Conservation (phyloP, 805 yeast genomes). For the Metschnikowia sp. region DNA sequence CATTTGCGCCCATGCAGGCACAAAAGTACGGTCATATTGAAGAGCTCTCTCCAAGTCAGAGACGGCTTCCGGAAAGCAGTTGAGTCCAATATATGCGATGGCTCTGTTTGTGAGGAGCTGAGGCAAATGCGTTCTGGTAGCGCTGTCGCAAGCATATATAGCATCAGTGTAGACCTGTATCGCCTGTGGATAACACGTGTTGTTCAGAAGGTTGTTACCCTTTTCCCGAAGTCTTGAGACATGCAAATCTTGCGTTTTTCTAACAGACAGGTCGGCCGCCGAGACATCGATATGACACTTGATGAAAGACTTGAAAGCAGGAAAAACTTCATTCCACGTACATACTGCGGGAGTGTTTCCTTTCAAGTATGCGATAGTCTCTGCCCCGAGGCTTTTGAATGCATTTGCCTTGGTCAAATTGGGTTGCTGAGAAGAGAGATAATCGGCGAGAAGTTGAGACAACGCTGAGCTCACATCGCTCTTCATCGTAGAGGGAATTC, state of each 20-base stretch:
- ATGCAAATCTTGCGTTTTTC: background rate
- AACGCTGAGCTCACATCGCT: background rate
- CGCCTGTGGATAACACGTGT: conserved; percentile 37
- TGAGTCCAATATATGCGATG: conserved; percentile 39
- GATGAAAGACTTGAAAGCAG: conserved; percentile 8
- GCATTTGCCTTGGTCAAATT: conserved; percentile 4
- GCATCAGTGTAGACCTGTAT: conserved; percentile 38
- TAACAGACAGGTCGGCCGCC: background rate
- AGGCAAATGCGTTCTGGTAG: conserved; percentile 18
- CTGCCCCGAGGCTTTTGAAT: conserved; percentile 10
- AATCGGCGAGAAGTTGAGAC: conserved; percentile 7
- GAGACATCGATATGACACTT: conserved; percentile 1
- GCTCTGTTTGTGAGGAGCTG: conserved; percentile 39
- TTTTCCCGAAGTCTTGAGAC: conserved; percentile 30
- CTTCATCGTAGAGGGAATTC: background rate
- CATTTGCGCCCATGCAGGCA: conserved; percentile 44
- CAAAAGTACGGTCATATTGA: conserved; percentile 27
- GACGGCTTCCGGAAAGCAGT: conserved; percentile 39
- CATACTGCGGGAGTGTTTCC: conserved; percentile 2
- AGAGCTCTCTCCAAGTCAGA: conserved; percentile 34
- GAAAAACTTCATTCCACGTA: conserved; percentile 8
- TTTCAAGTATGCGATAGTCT: conserved; percentile 4
- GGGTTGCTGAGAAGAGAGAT: conserved; percentile 7
- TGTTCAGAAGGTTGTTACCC: conserved; percentile 39
- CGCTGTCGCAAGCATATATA: conserved; percentile 20